Evolutionary conservation across 306 rosid genomes (phyloP).

Genomic region (Acacia confusa): DNA sequence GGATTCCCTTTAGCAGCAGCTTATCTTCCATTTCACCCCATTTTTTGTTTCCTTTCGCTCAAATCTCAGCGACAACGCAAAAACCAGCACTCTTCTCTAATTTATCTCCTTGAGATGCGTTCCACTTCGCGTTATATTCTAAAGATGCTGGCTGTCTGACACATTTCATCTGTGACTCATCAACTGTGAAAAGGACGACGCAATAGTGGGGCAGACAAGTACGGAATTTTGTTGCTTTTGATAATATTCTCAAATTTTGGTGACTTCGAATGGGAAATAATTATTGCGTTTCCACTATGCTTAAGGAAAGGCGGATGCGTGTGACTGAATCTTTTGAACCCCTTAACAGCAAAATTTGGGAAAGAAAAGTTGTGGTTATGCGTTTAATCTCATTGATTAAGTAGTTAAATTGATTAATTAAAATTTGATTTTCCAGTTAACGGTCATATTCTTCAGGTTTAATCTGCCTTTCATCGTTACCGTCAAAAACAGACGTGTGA

Average conservation of each 20-base stretch:
- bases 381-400: not conserved
- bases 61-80: slow-evolving; percentile 14
- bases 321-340: slow-evolving; percentile 30
- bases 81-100: slow-evolving; percentile 20
- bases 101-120: slow-evolving; percentile 39
- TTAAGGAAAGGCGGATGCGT: slow-evolving; percentile 41
- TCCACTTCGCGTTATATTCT: slow-evolving; percentile 35
- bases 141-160: slow-evolving; percentile 44
- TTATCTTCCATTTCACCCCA: slow-evolving; percentile 52
- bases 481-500: slow-evolving; percentile 22
- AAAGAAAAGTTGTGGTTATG: slow-evolving; percentile 9
- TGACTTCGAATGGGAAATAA: not conserved
- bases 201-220: slow-evolving; percentile 32
- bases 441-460: slow-evolving; percentile 40
- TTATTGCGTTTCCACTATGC: slow-evolving; percentile 31
- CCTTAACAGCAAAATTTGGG: not conserved
- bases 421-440: slow-evolving; percentile 22
- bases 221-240: slow-evolving; percentile 5
- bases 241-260: slow-evolving; percentile 14
- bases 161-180: too few species aligned
- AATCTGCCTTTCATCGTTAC: slow-evolving; percentile 43
- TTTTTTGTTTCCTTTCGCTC: slow-evolving; percentile 13
- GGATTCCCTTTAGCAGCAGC: slow-evolving; percentile 43
- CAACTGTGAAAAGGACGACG: slow-evolving; percentile 46
- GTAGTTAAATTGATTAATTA: not conserved